Conservation (phyloP, 1,284 basidiomycete species). For the Naganishia sp. region DNA sequence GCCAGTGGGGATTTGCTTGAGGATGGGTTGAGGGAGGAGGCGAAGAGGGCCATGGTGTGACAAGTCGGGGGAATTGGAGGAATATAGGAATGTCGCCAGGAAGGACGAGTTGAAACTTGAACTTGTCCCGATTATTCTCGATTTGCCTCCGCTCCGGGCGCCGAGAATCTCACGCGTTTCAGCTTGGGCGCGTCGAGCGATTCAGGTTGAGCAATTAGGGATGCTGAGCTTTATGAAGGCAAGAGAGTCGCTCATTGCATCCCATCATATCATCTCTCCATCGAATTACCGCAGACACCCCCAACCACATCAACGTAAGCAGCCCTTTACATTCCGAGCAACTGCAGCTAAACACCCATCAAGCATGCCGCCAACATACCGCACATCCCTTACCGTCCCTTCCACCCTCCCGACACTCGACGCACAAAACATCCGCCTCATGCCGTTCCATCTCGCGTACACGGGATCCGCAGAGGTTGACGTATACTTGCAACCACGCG, state of each 20-base stretch:
- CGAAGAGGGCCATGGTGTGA: conserved; percentile 31
- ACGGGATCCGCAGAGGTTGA: conserved; percentile 8
- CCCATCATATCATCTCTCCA: neutral
- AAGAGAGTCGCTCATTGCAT: no score
- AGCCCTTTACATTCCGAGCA: neutral
- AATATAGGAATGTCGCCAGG: neutral
- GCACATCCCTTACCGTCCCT: neutral
- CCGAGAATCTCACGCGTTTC: neutral
- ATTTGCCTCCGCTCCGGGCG: conserved; percentile 16
- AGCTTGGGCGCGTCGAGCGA: neutral
- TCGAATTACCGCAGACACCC: neutral
- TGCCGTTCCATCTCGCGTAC: conserved; percentile 15
- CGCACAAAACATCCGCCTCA: neutral
- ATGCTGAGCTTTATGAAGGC: neutral
- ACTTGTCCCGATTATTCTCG: no score
- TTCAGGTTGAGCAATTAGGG: neutral
- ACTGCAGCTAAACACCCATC: neutral
- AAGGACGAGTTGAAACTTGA: no score
- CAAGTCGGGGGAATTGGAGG: neutral
- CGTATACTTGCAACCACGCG: conserved; percentile 13
- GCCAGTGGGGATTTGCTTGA: neutral
- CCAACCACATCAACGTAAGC: neutral
- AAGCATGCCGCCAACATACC: conserved; percentile 9
- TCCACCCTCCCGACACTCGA: neutral
- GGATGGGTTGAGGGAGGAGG: conserved; percentile 24